phyloP scores from a whole-genome alignment of 78 protist genomes.

The Emiliania huxleyi region DNA sequence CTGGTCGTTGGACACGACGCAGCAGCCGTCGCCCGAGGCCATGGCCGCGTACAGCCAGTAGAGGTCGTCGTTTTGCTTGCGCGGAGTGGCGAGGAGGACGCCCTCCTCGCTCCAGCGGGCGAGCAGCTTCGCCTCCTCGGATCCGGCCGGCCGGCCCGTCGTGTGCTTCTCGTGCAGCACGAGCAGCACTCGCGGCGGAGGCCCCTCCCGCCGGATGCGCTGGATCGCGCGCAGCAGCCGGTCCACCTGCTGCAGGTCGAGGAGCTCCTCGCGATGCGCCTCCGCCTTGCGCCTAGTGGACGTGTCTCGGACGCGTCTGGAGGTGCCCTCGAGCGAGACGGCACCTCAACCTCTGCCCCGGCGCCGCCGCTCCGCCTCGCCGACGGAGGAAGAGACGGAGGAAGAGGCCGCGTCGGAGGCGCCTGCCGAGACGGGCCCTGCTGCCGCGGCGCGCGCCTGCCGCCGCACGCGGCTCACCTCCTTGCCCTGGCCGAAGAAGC shows the following conservation, averaged over 20 bases:
- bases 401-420: no score
- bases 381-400: no score
- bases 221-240: background rate
- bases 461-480: background rate
- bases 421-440: no score
- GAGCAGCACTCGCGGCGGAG: background rate
- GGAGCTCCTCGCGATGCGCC: background rate
- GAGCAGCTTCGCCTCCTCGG: background rate
- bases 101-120: background rate
- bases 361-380: no score
- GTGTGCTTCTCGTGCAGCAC: background rate
- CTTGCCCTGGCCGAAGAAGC: background rate
- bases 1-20: background rate
- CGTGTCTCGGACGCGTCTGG: no score
- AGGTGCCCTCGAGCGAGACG: no score
- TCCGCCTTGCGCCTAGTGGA: no score
- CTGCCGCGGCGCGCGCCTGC: no score
- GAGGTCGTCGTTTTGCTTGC: background rate
- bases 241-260: background rate
- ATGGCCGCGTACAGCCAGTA: conserved; percentile 18
- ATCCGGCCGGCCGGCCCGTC: background rate
- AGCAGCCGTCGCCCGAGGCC: background rate
- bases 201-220: background rate
- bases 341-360: no score
- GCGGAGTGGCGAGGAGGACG: background rate